Percentiles rank a stretch among this genome's conserved stretches.
Conservation (phyloP, 805 yeast species). For the Pichia cephalocereana region DNA sequence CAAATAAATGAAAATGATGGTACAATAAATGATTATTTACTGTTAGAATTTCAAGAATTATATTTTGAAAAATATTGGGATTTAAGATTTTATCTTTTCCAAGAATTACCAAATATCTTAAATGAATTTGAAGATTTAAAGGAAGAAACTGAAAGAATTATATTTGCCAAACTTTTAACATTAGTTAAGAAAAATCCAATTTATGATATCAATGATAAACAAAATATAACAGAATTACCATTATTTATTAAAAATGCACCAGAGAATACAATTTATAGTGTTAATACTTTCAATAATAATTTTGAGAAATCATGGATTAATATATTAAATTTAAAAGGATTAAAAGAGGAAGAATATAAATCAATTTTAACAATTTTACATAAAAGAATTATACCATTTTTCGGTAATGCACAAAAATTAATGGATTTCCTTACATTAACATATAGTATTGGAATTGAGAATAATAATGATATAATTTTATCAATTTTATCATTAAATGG, state of each 20-base stretch:
- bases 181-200: constrained; percentile 24
- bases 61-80: constrained; percentile 61
- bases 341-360: constrained; percentile 48
- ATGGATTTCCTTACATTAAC: constrained; percentile 94
- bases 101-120: constrained; percentile 29
- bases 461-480: constrained; percentile 20
- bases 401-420: constrained; percentile 67
- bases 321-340: constrained; percentile 37
- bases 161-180: constrained; percentile 34
- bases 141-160: constrained; percentile 12
- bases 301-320: constrained; percentile 65
- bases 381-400: constrained; percentile 73
- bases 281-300: constrained; percentile 42
- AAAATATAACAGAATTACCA: constrained; percentile 18
- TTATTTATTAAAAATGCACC: constrained; percentile 38
- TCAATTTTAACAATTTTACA: constrained; percentile 63
- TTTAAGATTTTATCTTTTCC: constrained; percentile 64
- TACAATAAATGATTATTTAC: constrained; percentile 30
- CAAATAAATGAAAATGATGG: constrained; percentile 38
- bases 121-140: constrained; percentile 5
- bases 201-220: constrained; percentile 27
- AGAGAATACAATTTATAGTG: constrained; percentile 23
- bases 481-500: constrained; percentile 77
- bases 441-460: constrained; percentile 39
- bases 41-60: constrained; percentile 43